phyloP scores from a whole-genome alignment of 257 asterid species.

The Forsythia suspensa region DNA sequence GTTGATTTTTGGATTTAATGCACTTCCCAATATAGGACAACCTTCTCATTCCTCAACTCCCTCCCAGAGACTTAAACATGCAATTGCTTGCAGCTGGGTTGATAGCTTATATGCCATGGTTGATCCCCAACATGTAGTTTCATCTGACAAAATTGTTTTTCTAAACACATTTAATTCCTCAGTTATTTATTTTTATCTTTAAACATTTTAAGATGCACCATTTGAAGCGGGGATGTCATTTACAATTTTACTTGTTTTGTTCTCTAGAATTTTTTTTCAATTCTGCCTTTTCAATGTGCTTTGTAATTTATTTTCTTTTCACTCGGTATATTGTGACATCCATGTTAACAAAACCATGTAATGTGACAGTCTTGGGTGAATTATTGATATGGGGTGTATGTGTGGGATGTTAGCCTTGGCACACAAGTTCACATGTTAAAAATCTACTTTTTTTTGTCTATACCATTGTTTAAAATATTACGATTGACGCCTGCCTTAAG shows the following conservation, averaged over 20 bases:
- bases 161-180: neutral
- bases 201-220: neutral
- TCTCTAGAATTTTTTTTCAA: neutral
- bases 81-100: neutral
- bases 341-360: neutral
- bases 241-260: neutral
- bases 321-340: neutral
- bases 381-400: neutral
- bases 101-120: neutral
- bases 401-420: neutral
- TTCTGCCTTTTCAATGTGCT: neutral
- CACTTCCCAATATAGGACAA: neutral
- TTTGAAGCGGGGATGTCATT: neutral
- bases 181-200: neutral
- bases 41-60: neutral
- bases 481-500: too few relatives aligned
- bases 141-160: neutral
- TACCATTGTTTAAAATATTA: too few relatives aligned
- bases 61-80: neutral
- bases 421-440: neutral
- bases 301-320: neutral
- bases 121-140: neutral
- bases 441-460: neutral
- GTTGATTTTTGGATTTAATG: neutral
- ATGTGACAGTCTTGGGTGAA: neutral